Evolutionary conservation across 108 stramenopile genomes (phyloP).

Genomic region (Pseudonitzschia multistriata): DNA sequence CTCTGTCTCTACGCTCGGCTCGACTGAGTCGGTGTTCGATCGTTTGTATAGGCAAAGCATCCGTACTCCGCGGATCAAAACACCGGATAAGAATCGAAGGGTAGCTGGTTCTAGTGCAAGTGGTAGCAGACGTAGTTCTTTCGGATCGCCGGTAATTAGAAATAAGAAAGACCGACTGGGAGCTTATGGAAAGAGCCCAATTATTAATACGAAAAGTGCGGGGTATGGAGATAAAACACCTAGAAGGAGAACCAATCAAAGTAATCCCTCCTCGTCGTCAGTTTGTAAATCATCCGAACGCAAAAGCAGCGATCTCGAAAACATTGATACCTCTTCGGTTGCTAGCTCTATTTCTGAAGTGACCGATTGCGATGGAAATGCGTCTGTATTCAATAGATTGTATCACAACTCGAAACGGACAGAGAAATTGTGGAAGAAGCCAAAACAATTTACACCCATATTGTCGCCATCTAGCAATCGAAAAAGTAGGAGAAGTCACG

Average conservation of each 20-base stretch:
- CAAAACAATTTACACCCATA: not conserved
- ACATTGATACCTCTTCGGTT: conserved; percentile 7
- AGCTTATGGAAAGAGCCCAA: conserved; percentile 1
- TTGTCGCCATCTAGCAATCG: conserved; percentile 7
- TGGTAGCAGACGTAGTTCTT: not conserved
- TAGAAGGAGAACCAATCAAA: not conserved
- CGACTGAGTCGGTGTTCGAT: conserved; percentile 34
- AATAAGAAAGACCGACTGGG: conserved; percentile 10
- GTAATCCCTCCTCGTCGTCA: not conserved
- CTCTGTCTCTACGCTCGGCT: conserved; percentile 27
- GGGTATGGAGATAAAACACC: conserved; percentile 6
- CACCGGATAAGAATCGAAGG: not conserved
- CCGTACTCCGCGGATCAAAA: not conserved
- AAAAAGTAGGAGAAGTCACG: not conserved
- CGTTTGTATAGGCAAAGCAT: conserved; percentile 20
- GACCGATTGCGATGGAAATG: not conserved
- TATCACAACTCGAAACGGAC: conserved; percentile 34
- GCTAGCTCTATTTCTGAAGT: conserved; percentile 3
- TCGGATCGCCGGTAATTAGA: not conserved
- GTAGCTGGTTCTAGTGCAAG: not conserved
- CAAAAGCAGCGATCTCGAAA: not conserved
- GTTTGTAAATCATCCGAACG: not conserved
- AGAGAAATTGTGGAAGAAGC: conserved; percentile 28
- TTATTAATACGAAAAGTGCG: not conserved
- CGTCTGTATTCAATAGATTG: conserved; percentile 14